Base-by-base conservation (phyloP, 2,329 filamentous ascomycete species). In the Verticillium tricorpus region DNA sequence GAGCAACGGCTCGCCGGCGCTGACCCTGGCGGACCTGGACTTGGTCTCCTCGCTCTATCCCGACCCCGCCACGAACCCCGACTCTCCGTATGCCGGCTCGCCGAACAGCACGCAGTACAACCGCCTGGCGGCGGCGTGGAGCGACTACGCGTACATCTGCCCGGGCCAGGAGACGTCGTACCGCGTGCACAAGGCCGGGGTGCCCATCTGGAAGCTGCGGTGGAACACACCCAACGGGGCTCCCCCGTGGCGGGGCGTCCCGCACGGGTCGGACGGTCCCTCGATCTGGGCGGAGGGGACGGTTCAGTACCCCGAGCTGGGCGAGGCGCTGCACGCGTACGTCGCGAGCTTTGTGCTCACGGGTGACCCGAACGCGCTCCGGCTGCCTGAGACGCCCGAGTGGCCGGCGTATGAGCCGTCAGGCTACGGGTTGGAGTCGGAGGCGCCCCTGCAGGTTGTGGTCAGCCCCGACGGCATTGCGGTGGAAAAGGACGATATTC, bases 91-190 rank as follows among this genome's bases (percentile, higher is more conserved):
- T 45, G 68, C 70, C 19, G 65, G 71, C 34, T 74, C 73, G 0
- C 76, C 75, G 17, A 75, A 78, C 22, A 77, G 75, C 22, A 77
- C 74, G 0, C 79, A 82, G 63, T 82, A 76, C 60, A 69, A 79
- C 37, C 76, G 80, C 2, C 58, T 82, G 3, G 71, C 75, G 0
- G 77, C 78, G 0, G 76, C 80, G 0, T 77, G 74, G 73, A 74
- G 74, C 12, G 79, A 81, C 65, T 80, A 77, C 56, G 77, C 74
- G 31, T 80, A 80, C 62, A 75, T 77, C 15, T 80, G 78, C 28
- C 73, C 78, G 0, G 74, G 73, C 0, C 77, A 79, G 19, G 78
- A 80, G 62, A 80, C 78, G 0, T 76, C 78, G 1, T 71, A 76
- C 40, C 70, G 77, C 66, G 67, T 74, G 22, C 73, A 76, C 0